Percentiles rank a stretch among this genome's conserved stretches.
Evolutionary conservation across 1,139 yeast genomes (phyloP).

Genomic region (Suhomyces bokatorum): DNA sequence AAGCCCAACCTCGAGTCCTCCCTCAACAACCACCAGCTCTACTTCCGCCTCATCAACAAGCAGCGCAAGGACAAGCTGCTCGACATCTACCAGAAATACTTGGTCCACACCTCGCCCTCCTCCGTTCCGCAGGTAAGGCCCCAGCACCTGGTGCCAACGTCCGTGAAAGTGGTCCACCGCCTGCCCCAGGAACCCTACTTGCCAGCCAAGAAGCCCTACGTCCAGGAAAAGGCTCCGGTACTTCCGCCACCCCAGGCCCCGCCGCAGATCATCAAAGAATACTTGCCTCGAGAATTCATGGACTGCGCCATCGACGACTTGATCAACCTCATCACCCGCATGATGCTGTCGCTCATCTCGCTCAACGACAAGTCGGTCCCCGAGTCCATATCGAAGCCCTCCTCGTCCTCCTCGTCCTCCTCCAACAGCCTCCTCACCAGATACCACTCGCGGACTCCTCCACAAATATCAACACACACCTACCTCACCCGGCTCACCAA

Average conservation of each 20-base stretch:
- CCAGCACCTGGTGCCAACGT: slow-evolving; percentile 1
- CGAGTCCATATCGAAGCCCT: slow-evolving; percentile 31
- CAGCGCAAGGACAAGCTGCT: slow-evolving; percentile 26
- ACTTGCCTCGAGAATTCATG: slow-evolving; percentile 59
- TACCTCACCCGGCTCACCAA: slow-evolving; percentile 77
- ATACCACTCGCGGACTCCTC: slow-evolving; percentile 92
- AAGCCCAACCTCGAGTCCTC: slow-evolving; percentile 20
- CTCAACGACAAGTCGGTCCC: slow-evolving; percentile 64
- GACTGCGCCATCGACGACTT: slow-evolving; percentile 71
- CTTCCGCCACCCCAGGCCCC: slow-evolving; percentile 3
- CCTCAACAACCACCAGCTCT: slow-evolving; percentile 25
- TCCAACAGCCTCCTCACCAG: slow-evolving; percentile 59
- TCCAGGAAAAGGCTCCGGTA: slow-evolving; percentile 2
- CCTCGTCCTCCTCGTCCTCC: slow-evolving; percentile 15
- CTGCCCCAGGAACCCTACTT: not conserved
- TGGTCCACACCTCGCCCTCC: slow-evolving; percentile 14
- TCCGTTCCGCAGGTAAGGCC: slow-evolving; percentile 5
- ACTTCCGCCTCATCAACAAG: slow-evolving; percentile 25
- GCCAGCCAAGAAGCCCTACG: slow-evolving; percentile 2
- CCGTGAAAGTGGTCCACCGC: slow-evolving; percentile 1
- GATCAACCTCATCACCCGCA: slow-evolving; percentile 69
- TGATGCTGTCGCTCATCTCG: slow-evolving; percentile 70
- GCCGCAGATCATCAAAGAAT: slow-evolving; percentile 8
- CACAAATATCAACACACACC: slow-evolving; percentile 76
- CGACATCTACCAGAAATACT: slow-evolving; percentile 31